Evolutionary conservation across 148 eudicot species (phyloP), one percentile per base, ranked within the genome.

Genomic region (Simmondsia chinensis): DNA sequence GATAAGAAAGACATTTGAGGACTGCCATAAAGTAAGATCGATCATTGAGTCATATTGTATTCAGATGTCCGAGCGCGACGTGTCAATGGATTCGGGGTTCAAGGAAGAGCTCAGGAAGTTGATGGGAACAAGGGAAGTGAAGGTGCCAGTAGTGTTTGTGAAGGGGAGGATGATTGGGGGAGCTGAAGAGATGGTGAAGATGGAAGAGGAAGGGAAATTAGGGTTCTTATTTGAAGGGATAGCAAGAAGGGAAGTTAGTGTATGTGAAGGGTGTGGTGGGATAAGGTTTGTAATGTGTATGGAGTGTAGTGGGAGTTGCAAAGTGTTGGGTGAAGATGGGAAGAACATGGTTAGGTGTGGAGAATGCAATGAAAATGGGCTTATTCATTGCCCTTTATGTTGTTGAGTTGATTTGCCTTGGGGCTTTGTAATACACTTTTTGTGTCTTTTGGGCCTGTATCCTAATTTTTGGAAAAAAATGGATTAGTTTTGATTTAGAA

Each of bases 1-100:
- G 0, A 85, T 89, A 17, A 60, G 97, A 59, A 89, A 89, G 71
- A 89, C 97, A 0, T 89, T 81, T n/a, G 97, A 89, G 78, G 93
- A 78, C 9, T 89, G 97, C 46, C 77, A 82, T 47, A 60, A 9
- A 0, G 95, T 65, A 1, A 52, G 87, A 16, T 63, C 81, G 0
- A 60, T 65, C 17, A 20, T 89, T 9, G 91, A 70, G 24, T 79
- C 93, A 0, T 60, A 78, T 48, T 34, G 49, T 1, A 57, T 81
- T 43, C 68, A 58, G 23, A 21, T 82, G 44, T 20, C 78, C 1
- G 97, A 89, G 46, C 73, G 97, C 0, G 97, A 89, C 14, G 65
- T 89, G 30, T 84, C 97, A 2, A 89, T 89, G 97, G 76, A 89
- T 43, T 73, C 82, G 1, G 84, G 83, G 44, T 85, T 75, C 33